Base-by-base conservation (phyloP, 2,329 filamentous ascomycete species). In the Monosporascus sp. region DNA sequence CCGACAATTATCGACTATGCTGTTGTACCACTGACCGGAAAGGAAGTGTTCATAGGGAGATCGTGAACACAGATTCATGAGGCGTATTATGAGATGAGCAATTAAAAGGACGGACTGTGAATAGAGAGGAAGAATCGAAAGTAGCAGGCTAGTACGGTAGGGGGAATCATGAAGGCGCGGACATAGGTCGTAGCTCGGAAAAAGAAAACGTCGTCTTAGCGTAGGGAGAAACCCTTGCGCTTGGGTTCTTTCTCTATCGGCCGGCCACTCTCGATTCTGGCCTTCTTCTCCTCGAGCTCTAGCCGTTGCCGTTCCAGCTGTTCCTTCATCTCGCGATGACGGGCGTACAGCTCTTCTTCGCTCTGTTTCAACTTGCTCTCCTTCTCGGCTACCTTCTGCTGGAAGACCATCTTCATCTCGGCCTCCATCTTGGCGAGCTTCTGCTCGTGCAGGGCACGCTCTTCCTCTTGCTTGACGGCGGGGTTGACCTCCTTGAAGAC, bases 361-460 rank as follows among this genome's bases (percentile, higher is more conserved):
- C 91, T 96, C 79, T 97, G 94, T 80, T 96, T 96, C 72, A 99
- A 81, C 79, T 99, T 99, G 84, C 90, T 96, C 78, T 99, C 94
- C 82, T 99, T 99, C 76, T 99, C 94, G 62, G 90, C 86, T 35
- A 99, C 94, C 88, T 99, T 99, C 74, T 99, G 94, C 75, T 97
- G 94, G 90, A 99, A 99, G 64, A 99, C 94, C 90, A 97, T 96
- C 90, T 99, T 99, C 94, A 99, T 99, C 76, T 99, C 94, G 68
- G 91, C 86, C 76, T 99, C 94, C 94, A 99, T 99, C 90, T 99
- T 99, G 74, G 93, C 90, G 65, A 99, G 90, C 82, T 99, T 99
- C 82, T 97, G 92, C 78, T 99, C 94, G 82, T 99, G 94, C 64
- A 99, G 82, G 60, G 89, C 87, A 67, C 94, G 90, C 81, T 99